These are phyloP conservation scores for Fagus sylvatica DNA, from an alignment of 306 rosid species.

Conservation along the genomic window DNA sequence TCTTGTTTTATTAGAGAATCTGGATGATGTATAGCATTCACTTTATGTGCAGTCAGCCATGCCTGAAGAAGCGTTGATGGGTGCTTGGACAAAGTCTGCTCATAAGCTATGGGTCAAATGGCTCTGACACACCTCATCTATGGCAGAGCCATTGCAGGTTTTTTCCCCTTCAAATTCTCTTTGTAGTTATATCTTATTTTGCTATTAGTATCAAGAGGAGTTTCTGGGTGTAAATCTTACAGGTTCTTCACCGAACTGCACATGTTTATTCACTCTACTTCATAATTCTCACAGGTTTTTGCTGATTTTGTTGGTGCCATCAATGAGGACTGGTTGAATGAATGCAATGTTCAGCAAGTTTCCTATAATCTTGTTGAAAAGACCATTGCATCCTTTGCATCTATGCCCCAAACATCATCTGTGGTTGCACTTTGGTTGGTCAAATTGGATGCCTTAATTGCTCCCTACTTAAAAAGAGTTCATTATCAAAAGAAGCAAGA, in stretches of 20 bases:
- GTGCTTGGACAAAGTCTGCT: constrained; percentile 98
- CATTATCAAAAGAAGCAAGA: constrained; percentile 41
- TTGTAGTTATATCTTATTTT: background rate
- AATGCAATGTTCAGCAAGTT: constrained; percentile 41
- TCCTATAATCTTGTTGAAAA: constrained; percentile 46
- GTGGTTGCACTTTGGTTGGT: constrained; percentile 92
- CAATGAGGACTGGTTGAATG: constrained; percentile 64
- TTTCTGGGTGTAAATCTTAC: constrained; percentile 11
- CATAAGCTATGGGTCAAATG: constrained; percentile 94
- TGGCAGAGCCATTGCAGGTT: constrained; percentile 84
- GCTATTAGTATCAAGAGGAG: background rate
- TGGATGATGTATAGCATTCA: background rate
- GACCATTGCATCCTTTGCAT: constrained; percentile 57
- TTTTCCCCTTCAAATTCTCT: constrained; percentile 6
- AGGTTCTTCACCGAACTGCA: constrained; percentile 2
- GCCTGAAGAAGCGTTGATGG: constrained; percentile 85
- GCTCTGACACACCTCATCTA: constrained; percentile 84
- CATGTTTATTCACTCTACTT: constrained; percentile 5
- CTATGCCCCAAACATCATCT: constrained; percentile 85
- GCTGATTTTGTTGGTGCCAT: constrained; percentile 87
- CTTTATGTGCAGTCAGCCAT: constrained; percentile 67
- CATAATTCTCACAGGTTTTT: constrained; percentile 59
- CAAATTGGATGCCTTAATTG: constrained; percentile 72
- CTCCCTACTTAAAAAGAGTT: constrained; percentile 56
- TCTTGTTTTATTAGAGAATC: background rate